A percentile compares a stretch with the other conserved stretches of the same genome.
These are phyloP conservation scores for Lactarius deliciosus DNA, from an alignment of 768 basidiomycete genomes.

Conservation along the genomic window DNA sequence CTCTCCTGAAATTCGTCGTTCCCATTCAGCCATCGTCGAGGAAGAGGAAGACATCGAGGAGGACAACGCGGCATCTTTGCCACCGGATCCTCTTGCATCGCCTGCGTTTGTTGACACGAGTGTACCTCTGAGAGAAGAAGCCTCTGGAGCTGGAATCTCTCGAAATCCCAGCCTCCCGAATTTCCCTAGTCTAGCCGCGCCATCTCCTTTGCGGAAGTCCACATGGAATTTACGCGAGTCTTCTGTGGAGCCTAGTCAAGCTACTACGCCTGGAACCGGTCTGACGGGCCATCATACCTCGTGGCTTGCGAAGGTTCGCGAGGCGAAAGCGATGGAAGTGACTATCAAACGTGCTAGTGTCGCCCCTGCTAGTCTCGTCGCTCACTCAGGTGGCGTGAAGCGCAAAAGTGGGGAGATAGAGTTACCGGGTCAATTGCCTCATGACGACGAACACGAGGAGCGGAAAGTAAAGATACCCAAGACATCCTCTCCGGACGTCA, in stretches of 20 bases:
- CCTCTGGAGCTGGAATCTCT: slow-evolving; percentile 32
- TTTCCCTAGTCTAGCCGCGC: slow-evolving; percentile 67
- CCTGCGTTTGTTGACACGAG: slow-evolving; percentile 25
- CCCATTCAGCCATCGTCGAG: slow-evolving; percentile 9
- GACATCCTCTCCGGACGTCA: slow-evolving; percentile 30
- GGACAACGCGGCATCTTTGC: neutral
- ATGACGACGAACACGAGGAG: slow-evolving; percentile 31
- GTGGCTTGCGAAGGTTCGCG: slow-evolving; percentile 77
- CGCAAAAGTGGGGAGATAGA: slow-evolving; percentile 59
- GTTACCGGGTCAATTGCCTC: slow-evolving; percentile 27
- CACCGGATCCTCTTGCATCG: slow-evolving; percentile 10
- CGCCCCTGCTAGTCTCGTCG: slow-evolving; percentile 17
- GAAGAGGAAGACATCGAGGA: slow-evolving; percentile 22
- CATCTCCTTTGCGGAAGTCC: slow-evolving; percentile 69
- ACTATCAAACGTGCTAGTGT: slow-evolving; percentile 34
- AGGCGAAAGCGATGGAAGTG: slow-evolving; percentile 51
- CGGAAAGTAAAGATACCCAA: slow-evolving; percentile 53
- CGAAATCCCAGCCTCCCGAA: slow-evolving; percentile 45
- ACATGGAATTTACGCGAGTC: slow-evolving; percentile 51
- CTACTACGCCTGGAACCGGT: slow-evolving; percentile 37
- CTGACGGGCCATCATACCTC: slow-evolving; percentile 67
- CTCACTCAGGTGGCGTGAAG: slow-evolving; percentile 40
- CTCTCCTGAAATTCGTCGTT: neutral
- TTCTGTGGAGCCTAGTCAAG: slow-evolving; percentile 32
- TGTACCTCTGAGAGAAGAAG: slow-evolving; percentile 31